Base-by-base conservation (phyloP, 2,329 filamentous ascomycete species). In the Talaromyces piceae region DNA sequence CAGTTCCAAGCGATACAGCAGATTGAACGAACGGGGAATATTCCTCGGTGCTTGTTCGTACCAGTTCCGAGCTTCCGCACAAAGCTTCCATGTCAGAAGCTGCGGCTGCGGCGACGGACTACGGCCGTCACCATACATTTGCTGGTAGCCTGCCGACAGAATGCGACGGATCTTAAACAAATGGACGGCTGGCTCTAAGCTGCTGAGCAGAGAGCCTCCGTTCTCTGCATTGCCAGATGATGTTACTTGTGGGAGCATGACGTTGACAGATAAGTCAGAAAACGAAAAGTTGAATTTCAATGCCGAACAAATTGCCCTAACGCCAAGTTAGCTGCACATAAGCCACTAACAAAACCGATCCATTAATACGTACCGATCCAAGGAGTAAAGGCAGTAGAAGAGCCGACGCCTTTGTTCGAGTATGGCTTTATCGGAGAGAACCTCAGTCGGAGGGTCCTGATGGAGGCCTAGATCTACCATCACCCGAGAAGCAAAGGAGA, bases 281-380 rank as follows among this genome's bases (percentile, higher is more conserved):
- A 97, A 96, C n/a, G 91, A 95, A 66, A 96, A 96, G 0, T 90
- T 85, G 28, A 89, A 79, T 9, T 87, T 87, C 58, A 94, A 83
- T 4, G 91, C 87, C 74, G 95, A 87, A 59, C 90, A 95, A 43
- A 94, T 91, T 9, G 88, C 84, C 62, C 89, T 90, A 43, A 4
- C 22, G 27, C 51, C n/a, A 68, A 61, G 48, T 60, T 6, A 54
- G 48, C n/a, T n/a, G n/a, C n/a, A n/a, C n/a, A n/a, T 16, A 57
- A 56, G 31, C 2, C 20, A 5, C 6, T 8, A 13, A 25, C 4
- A 22, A 25, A 26, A 22, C 26, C 25, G 39, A 8, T 26, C 23
- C 27, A 33, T 8, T 11, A 8, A 41, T 37, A 59, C 77, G 44
- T 67, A 90, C 88, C 89, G 81, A 64, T 98, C 93, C 20, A 97